These are phyloP conservation scores for Rhodotorula sp. DNA, from an alignment of 1,284 basidiomycete species.

Conservation along the genomic window DNA sequence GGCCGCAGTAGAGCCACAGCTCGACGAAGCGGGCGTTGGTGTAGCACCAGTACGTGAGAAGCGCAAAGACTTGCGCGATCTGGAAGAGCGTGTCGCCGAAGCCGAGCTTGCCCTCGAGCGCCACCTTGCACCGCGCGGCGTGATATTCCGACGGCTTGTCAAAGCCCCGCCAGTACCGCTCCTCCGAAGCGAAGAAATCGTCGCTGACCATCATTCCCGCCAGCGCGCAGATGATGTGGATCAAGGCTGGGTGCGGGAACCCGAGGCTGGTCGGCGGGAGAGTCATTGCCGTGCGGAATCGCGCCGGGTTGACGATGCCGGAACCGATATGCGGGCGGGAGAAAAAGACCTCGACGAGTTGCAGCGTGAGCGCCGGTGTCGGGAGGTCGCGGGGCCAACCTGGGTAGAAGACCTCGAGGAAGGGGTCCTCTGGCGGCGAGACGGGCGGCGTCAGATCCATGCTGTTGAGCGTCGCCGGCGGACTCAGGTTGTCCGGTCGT, in stretches of 20 bases:
- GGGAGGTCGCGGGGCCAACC: slow-evolving; percentile 39
- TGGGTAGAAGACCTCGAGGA: slow-evolving; percentile 35
- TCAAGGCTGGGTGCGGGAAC: slow-evolving; percentile 76
- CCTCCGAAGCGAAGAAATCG: slow-evolving; percentile 48
- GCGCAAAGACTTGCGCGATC: slow-evolving; percentile 76
- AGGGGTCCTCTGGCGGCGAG: slow-evolving; percentile 5
- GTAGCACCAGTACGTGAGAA: slow-evolving; percentile 83
- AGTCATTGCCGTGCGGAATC: slow-evolving; percentile 72
- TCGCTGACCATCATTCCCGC: slow-evolving; percentile 75
- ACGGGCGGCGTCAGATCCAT: neutral
- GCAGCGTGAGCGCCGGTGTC: slow-evolving; percentile 33
- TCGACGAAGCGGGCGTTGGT: slow-evolving; percentile 75
- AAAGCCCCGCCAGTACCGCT: slow-evolving; percentile 32
- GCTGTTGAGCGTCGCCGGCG: no score
- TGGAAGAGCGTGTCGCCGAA: slow-evolving; percentile 77
- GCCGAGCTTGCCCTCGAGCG: slow-evolving; percentile 81
- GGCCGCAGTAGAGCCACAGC: slow-evolving; percentile 81
- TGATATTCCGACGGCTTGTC: slow-evolving; percentile 69
- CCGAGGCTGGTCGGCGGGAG: slow-evolving; percentile 70
- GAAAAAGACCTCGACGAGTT: slow-evolving; percentile 42
- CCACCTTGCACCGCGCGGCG: slow-evolving; percentile 63
- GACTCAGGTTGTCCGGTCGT: no score
- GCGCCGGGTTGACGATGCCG: slow-evolving; percentile 62
- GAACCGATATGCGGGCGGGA: slow-evolving; percentile 26
- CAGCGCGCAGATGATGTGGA: slow-evolving; percentile 83